These are phyloP conservation scores for Carnegiea gigantea DNA, from an alignment of 179 eudicot species.

Conservation along the genomic window DNA sequence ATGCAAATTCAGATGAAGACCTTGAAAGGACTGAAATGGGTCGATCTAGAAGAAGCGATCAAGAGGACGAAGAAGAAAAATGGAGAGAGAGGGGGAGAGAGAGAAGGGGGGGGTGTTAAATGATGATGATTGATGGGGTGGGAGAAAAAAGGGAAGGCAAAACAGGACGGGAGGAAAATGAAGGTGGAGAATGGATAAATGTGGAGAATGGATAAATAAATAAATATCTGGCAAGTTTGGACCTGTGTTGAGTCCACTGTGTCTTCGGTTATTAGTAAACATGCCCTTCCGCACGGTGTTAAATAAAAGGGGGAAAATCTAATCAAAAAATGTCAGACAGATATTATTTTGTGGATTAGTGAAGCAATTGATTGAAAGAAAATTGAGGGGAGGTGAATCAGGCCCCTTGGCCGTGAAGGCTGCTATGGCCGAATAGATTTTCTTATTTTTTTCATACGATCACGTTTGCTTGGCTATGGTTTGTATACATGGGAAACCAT, in stretches of 20 bases:
- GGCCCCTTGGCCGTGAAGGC: too few relatives aligned
- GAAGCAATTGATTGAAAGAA: too few relatives aligned
- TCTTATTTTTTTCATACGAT: too few relatives aligned
- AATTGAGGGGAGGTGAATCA: too few relatives aligned
- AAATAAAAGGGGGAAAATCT: background rate
- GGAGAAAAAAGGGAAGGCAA: conserved; percentile 6
- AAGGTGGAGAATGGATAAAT: background rate
- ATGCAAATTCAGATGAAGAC: background rate
- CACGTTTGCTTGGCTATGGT: too few relatives aligned
- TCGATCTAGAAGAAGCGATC: background rate
- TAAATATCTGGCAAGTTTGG: conserved; percentile 19
- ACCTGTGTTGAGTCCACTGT: conserved; percentile 14
- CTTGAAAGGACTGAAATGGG: conserved; percentile 16
- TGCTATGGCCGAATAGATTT: too few relatives aligned
- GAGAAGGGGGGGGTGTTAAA: background rate
- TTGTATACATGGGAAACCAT: too few relatives aligned
- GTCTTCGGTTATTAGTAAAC: background rate
- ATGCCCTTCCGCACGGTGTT: background rate
- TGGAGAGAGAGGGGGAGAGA: background rate
- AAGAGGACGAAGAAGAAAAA: background rate
- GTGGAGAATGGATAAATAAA: background rate
- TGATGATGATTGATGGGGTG: conserved; percentile 8
- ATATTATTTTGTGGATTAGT: background rate
- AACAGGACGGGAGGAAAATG: conserved; percentile 6
- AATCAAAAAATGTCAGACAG: background rate